Base-by-base conservation (phyloP, 2,329 filamentous ascomycete genomes). In the Fusarium albidum region DNA sequence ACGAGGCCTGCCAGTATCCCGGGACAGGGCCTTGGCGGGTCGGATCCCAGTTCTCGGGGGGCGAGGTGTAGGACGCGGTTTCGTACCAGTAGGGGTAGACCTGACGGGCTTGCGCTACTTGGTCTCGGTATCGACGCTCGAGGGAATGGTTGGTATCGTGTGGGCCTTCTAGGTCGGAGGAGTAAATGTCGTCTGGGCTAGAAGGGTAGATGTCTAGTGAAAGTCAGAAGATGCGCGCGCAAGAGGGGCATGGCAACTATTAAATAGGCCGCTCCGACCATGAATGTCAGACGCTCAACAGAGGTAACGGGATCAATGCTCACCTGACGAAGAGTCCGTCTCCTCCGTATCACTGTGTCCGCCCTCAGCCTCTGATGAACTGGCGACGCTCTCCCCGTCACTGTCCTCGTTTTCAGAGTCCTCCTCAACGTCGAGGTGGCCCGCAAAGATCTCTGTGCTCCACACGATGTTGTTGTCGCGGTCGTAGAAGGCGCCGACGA, bases 401-500 rank as follows among this genome's bases (percentile, higher is more conserved):
- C 33, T 49, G 5, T 15, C 41, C 21, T 67, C 69, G n/a, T 61
- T 55, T 47, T 67, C 65, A 21, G 65, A 67, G 18, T 21, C 21
- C 21, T 67, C 69, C 9, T 68, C 59, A 13, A 61, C 50, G 25
- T 69, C 63, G 12, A 71, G 35, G 6, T 67, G 69, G 8, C 69
- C 71, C 18, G 75, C 51, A 25, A 82, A 76, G 15, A 80, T 49
- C 64, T 81, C 73, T 1, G 71, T 77, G 38, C 78, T 79, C 78
- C 79, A 82, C 32, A 82, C 52, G 5, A 73, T 64, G 28, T 66
- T 68, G 34, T 74, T 72, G 9, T 73, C 48, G 2, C 57, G 47
- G 68, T 82, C 77, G 66, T 78, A 80, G 46, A 81, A 82, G 1
- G 74, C 74, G 0, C 73, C 79, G 12, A 79, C 70, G 17, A 80